Evolutionary conservation across 306 rosid species (phyloP).

Genomic region (Cucumis melo): DNA sequence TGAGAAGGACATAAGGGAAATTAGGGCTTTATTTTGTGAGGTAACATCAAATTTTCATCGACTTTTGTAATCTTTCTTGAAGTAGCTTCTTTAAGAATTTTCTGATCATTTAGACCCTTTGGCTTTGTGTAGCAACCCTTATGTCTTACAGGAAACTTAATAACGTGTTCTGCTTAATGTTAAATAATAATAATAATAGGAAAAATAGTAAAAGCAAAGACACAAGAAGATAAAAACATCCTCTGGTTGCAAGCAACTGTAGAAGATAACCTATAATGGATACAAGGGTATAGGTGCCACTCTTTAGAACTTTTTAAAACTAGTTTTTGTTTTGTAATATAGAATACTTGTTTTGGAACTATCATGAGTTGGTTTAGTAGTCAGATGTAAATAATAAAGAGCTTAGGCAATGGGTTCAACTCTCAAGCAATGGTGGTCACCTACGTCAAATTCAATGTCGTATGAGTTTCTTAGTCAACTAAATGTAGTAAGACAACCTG

Average conservation of each 20-base stretch:
- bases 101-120: background rate
- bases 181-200: no score
- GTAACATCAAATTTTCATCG: conserved; percentile 22
- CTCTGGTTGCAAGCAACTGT: background rate
- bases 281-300: background rate
- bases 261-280: background rate
- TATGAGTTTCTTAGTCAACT: background rate
- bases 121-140: background rate
- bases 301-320: background rate
- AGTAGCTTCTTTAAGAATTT: background rate
- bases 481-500: background rate
- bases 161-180: background rate
- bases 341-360: background rate
- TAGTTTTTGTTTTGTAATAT: background rate
- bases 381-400: background rate
- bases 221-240: background rate
- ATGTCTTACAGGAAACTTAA: background rate
- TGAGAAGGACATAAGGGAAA: conserved; percentile 83
- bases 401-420: background rate
- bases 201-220: background rate
- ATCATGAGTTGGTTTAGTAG: background rate
- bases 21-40: conserved; percentile 72
- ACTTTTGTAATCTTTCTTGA: background rate
- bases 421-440: background rate
- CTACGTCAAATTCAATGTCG: background rate